A percentile compares a stretch with the other conserved stretches of the same genome.
phyloP scores from a whole-genome alignment of 2,329 filamentous ascomycete genomes.

The Madurella fahalii region DNA sequence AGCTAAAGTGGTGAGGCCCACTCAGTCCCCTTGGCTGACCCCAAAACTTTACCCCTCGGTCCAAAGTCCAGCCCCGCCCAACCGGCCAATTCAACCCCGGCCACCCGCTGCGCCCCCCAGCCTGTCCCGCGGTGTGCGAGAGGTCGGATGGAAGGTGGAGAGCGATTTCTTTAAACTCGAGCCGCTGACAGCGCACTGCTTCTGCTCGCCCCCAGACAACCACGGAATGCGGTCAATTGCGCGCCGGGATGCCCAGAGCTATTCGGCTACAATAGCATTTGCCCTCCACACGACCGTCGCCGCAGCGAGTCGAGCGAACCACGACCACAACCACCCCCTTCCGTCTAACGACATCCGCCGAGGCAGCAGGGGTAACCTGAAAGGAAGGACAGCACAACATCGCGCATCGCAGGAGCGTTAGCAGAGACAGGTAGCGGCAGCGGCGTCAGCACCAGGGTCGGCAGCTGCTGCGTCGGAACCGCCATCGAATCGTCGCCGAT shows the following conservation, averaged over 20 bases:
- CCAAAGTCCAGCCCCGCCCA: background rate
- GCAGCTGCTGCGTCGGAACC: constrained; percentile 25
- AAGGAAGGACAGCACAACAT: constrained; percentile 1
- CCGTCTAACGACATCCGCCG: background rate
- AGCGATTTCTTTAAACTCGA: constrained; percentile 19
- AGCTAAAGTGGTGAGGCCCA: background rate
- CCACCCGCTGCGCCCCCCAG: constrained; percentile 1
- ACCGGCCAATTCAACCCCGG: constrained; percentile 2
- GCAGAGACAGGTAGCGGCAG: background rate
- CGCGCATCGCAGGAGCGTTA: background rate
- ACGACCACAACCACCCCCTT: constrained; percentile 5
- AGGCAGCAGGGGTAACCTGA: background rate
- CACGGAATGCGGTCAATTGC: constrained; percentile 17
- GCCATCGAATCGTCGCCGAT: constrained; percentile 30
- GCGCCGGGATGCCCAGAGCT: constrained; percentile 4
- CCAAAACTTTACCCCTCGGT: constrained; percentile 6
- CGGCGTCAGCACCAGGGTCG: constrained; percentile 6
- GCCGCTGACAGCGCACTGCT: constrained; percentile 7
- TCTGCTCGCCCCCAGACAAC: constrained; percentile 5
- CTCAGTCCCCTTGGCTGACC: background rate
- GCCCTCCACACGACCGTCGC: background rate
- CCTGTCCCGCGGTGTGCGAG: constrained; percentile 4
- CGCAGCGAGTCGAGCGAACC: constrained; percentile 1
- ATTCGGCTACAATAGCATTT: background rate
- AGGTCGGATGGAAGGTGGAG: constrained; percentile 9